Percentiles rank a stretch among this genome's conserved stretches.
These are phyloP conservation scores for Dactylellina haptotyla DNA, from an alignment of 2,329 filamentous ascomycete genomes.

Conservation along the genomic window DNA sequence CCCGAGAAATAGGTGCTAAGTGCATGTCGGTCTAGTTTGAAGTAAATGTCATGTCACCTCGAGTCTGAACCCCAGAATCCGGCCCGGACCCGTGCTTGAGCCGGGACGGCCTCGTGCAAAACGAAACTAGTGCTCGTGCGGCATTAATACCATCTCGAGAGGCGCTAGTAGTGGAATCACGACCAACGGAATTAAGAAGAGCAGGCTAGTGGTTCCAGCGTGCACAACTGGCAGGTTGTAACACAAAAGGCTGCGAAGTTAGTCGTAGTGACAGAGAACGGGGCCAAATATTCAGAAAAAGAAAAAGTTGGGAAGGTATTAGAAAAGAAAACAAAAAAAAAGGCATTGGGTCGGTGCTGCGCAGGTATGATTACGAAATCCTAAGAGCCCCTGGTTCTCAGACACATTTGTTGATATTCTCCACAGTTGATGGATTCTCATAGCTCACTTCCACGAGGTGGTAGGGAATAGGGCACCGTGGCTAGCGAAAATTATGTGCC, in stretches of 20 bases:
- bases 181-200: neutral
- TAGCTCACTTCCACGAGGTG: neutral
- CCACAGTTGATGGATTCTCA: neutral
- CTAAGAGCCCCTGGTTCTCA: neutral
- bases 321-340: neutral
- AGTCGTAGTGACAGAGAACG: neutral
- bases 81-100: constrained; percentile 40
- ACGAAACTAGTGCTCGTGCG: neutral
- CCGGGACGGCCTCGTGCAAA: constrained; percentile 29
- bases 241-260: neutral
- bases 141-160: neutral
- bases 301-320: neutral
- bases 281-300: no score
- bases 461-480: neutral
- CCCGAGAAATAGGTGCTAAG: neutral
- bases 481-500: constrained; percentile 2
- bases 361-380: neutral
- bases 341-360: neutral
- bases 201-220: neutral
- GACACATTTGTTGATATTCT: neutral
- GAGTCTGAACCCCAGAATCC: neutral
- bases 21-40: constrained; percentile 1
- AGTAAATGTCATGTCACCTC: neutral
- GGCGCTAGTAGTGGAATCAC: neutral
- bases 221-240: neutral